Percentiles rank a stretch among this genome's conserved stretches.
These are phyloP conservation scores for Eleusine indica DNA, from an alignment of 176 grass and related monocot species.

Conservation along the genomic window DNA sequence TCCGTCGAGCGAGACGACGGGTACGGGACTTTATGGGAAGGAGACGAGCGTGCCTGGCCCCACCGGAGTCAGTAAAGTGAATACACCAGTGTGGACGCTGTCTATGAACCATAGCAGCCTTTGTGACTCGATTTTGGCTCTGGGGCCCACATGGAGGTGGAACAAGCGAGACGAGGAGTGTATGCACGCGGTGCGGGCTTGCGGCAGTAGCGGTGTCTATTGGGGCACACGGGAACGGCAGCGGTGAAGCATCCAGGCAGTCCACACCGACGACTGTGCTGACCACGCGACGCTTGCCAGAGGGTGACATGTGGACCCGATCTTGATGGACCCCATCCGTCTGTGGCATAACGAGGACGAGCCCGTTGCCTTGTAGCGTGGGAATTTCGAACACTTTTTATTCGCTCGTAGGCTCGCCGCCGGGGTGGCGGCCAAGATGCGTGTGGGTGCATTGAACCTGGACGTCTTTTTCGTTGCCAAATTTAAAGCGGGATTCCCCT, in stretches of 20 bases:
- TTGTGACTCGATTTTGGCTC: fast-evolving
- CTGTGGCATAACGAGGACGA: fast-evolving
- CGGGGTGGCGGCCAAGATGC: constrained; percentile 41
- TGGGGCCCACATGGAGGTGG: background rate
- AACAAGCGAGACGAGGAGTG: fast-evolving
- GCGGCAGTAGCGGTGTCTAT: background rate
- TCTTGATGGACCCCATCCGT: fast-evolving
- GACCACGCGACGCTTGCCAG: background rate
- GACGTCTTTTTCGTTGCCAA: constrained; percentile 53
- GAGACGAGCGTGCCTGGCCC: background rate
- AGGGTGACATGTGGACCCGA: background rate
- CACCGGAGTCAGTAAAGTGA: background rate
- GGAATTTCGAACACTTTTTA: background rate
- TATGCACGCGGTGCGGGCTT: background rate
- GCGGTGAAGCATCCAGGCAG: background rate
- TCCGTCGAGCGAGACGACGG: background rate
- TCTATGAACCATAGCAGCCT: background rate
- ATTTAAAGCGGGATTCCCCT: constrained; percentile 25
- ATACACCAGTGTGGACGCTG: fast-evolving
- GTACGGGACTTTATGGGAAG: constrained; percentile 34
- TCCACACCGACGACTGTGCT: constrained; percentile 30
- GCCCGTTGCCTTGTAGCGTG: background rate
- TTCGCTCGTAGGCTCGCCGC: background rate
- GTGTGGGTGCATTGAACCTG: constrained; percentile 53
- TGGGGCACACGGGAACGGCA: background rate